Evolutionary conservation across 2,329 filamentous ascomycete species (phyloP), one percentile per base, ranked within the genome.

Genomic region (Diatrype stigma): DNA sequence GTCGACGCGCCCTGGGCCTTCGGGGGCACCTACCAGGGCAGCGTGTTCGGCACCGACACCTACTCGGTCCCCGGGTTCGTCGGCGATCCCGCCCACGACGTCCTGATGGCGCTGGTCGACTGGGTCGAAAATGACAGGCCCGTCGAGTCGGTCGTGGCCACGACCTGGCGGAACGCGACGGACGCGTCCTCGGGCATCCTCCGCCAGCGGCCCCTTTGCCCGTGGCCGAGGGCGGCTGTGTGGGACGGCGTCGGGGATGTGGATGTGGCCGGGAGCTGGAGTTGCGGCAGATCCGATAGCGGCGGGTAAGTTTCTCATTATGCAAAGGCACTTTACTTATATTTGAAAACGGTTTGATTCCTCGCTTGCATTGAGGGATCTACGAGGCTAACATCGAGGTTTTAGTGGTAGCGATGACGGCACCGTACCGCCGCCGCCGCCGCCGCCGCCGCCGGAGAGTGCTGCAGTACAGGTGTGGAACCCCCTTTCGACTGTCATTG

Each of bases 181-280:
- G 58, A 68, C 19, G 46, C 57, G 12, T 56, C 60, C 11, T 61
- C 64, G 1, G 75, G 70, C 0, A 65, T 80, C 1, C 55, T 71
- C 44, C 72, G 73, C 45, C 72, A 72, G 56, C 67, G 77, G 34
- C 71, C 70, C 5, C 60, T 81, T 47, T 81, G 79, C 58, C 64
- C 68, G 21, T 72, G 69, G 48, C 68, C 70, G 10, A 53, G 61
- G 47, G 62, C 65, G 47, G 61, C 68, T 55, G 64, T n/a, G 61
- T 74, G 68, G 60, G 59, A 65, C 19, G 66, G 67, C 6, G 38
- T 19, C 3, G 69, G 69, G 1, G 65, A 73, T 52, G 53, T 63
- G 8, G 60, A 67, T 35, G 49, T 62, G 10, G 63, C 69, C 10
- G 49, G 52, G 14, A 69, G 62, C 48, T 74, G 71, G 65, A 63